Conservation (phyloP, 2,329 filamentous ascomycete genomes). For the Colletotrichum zoysiae region DNA sequence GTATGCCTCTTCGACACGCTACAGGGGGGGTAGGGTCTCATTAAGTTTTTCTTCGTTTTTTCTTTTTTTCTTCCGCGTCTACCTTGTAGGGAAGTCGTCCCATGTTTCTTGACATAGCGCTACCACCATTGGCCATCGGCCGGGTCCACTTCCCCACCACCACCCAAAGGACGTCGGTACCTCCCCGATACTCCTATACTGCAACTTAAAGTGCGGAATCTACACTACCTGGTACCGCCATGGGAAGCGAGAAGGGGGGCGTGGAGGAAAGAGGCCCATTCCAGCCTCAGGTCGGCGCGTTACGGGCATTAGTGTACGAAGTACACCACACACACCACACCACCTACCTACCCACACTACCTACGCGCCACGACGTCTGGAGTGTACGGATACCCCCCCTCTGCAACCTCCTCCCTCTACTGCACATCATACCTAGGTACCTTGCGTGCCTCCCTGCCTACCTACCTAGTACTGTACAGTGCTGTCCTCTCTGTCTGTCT, state of each 20-base stretch:
- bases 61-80: neutral
- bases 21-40: conserved; percentile 11
- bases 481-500: too few relatives aligned
- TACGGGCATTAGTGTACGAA: neutral
- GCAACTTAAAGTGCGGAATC: neutral
- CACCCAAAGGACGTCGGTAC: neutral
- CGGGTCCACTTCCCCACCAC: conserved; percentile 6
- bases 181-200: neutral
- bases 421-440: neutral
- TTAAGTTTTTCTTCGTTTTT: neutral
- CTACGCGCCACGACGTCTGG: neutral
- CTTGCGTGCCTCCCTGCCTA: neutral
- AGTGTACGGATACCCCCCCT: neutral
- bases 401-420: conserved; percentile 2
- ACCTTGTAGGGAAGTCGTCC: conserved; percentile 29
- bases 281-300: neutral
- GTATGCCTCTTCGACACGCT: neutral
- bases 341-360: neutral
- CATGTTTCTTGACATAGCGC: conserved; percentile 30
- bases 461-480: too few relatives aligned
- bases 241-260: neutral
- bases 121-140: conserved; percentile 30
- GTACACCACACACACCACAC: neutral
- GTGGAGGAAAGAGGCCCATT: neutral
- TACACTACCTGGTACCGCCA: neutral